These are phyloP conservation scores for Rubroshorea leprosula DNA, from an alignment of 345 rosid species.

Conservation along the genomic window DNA sequence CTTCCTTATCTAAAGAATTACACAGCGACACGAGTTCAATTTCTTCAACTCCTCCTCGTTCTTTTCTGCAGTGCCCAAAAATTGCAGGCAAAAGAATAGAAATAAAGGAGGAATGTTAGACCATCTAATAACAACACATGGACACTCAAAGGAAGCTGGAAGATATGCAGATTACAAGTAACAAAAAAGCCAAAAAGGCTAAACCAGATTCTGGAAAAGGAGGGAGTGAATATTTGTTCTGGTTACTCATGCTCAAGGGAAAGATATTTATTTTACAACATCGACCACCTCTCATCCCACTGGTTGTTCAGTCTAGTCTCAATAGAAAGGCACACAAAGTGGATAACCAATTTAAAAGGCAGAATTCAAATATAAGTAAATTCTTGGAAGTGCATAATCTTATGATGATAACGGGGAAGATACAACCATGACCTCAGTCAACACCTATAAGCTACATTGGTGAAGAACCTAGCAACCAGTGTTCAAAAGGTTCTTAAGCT, in stretches of 20 bases:
- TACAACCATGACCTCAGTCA: not conserved
- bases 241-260: not conserved
- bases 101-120: not conserved
- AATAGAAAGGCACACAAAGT: not conserved
- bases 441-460: not conserved
- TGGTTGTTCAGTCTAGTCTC: not conserved
- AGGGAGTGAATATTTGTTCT: too few species aligned
- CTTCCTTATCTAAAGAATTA: conserved; percentile 22
- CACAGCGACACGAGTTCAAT: conserved; percentile 30
- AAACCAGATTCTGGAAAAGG: too few species aligned
- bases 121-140: not conserved
- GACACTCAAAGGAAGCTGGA: not conserved
- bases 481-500: not conserved
- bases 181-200: not conserved
- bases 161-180: not conserved
- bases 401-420: not conserved
- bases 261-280: not conserved
- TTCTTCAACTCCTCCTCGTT: conserved; percentile 26
- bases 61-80: conserved; percentile 21
- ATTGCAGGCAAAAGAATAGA: not conserved
- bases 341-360: not conserved
- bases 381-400: not conserved
- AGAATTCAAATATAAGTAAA: not conserved
- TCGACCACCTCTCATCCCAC: not conserved
- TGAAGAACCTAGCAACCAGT: not conserved